A percentile compares a stretch with the other conserved stretches of the same genome.
These are phyloP conservation scores for Gracilaria gracilis DNA, from an alignment of 23 red algal species.

Conservation along the genomic window DNA sequence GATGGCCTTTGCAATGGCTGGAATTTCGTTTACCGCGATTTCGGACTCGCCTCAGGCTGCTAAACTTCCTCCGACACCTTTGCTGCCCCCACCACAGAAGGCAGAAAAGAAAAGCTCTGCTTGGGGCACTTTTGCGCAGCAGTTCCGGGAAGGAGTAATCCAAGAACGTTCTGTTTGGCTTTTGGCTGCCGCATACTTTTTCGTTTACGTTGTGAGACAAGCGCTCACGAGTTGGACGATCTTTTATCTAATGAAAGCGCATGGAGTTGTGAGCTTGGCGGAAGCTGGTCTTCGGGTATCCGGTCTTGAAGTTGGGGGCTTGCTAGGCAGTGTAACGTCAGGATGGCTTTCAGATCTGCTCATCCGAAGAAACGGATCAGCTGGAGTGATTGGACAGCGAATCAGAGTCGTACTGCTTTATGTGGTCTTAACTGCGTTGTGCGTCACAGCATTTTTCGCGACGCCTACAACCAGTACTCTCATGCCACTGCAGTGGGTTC, in stretches of 20 bases:
- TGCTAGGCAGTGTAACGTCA: conserved; percentile 53
- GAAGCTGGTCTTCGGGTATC: conserved; percentile 75
- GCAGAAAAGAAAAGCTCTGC: background rate
- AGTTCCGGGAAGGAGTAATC: conserved; percentile 42
- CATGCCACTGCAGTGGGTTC: conserved; percentile 53
- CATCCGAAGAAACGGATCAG: conserved; percentile 11
- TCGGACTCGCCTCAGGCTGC: conserved; percentile 63
- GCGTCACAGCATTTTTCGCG: conserved; percentile 50
- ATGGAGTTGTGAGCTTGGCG: conserved; percentile 32
- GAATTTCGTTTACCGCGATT: conserved; percentile 27
- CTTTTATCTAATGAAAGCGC: conserved; percentile 72
- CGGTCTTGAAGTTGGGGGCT: conserved; percentile 76
- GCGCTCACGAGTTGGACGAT: conserved; percentile 66
- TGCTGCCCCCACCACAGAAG: conserved; percentile 30
- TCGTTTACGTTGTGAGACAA: conserved; percentile 65
- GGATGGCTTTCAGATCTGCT: conserved; percentile 67
- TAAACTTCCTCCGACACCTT: conserved; percentile 19
- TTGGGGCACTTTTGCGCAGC: conserved; percentile 23
- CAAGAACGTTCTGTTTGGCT: conserved; percentile 39
- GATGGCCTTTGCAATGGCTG: conserved; percentile 39
- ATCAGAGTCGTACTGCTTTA: conserved; percentile 64
- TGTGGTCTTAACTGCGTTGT: conserved; percentile 29
- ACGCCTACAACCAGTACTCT: conserved; percentile 5
- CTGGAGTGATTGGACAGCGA: conserved; percentile 63
- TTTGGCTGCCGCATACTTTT: conserved; percentile 78